A percentile compares a stretch with the other conserved stretches of the same genome.
These are phyloP conservation scores for Zarea fungicola DNA, from an alignment of 2,329 filamentous ascomycete genomes.

Conservation along the genomic window DNA sequence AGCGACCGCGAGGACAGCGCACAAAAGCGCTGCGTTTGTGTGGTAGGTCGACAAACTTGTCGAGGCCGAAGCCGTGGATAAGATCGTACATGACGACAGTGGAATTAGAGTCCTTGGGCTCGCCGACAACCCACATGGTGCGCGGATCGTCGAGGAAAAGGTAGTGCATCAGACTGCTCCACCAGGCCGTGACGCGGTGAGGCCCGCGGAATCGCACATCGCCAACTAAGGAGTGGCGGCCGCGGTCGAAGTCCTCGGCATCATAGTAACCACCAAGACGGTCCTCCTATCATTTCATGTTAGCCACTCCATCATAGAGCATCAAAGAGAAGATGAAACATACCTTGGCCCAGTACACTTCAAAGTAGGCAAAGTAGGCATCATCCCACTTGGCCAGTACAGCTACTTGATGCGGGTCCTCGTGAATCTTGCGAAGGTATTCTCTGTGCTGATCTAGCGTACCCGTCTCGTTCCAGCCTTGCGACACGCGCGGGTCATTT, in stretches of 20 bases:
- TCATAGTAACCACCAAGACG: slow-evolving; percentile 51
- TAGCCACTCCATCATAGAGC: not conserved
- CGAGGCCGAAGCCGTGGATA: slow-evolving; percentile 65
- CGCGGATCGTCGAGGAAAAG: slow-evolving; percentile 57
- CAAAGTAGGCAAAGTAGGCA: slow-evolving; percentile 69
- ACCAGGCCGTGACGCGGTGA: slow-evolving; percentile 57
- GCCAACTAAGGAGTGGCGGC: slow-evolving; percentile 53
- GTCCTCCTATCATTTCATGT: slow-evolving; percentile 41
- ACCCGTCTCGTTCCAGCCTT: slow-evolving; percentile 76
- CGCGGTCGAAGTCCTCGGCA: slow-evolving; percentile 52
- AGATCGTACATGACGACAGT: slow-evolving; percentile 71
- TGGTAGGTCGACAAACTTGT: slow-evolving; percentile 67
- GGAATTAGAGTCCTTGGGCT: slow-evolving; percentile 66
- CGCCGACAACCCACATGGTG: slow-evolving; percentile 55
- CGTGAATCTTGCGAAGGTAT: slow-evolving; percentile 63
- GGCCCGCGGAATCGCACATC: slow-evolving; percentile 56
- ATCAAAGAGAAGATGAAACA: slow-evolving; percentile 11
- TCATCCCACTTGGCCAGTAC: slow-evolving; percentile 69
- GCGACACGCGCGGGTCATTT: slow-evolving; percentile 75
- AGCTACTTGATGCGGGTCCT: slow-evolving; percentile 66
- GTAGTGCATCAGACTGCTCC: slow-evolving; percentile 58
- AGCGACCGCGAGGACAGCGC: slow-evolving; percentile 59
- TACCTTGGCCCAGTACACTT: slow-evolving; percentile 69
- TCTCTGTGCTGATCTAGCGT: slow-evolving; percentile 68
- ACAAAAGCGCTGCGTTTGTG: slow-evolving; percentile 67